Evolutionary conservation across 2,329 filamentous ascomycete species (phyloP).

Genomic region (Byssochlamys sp.): DNA sequence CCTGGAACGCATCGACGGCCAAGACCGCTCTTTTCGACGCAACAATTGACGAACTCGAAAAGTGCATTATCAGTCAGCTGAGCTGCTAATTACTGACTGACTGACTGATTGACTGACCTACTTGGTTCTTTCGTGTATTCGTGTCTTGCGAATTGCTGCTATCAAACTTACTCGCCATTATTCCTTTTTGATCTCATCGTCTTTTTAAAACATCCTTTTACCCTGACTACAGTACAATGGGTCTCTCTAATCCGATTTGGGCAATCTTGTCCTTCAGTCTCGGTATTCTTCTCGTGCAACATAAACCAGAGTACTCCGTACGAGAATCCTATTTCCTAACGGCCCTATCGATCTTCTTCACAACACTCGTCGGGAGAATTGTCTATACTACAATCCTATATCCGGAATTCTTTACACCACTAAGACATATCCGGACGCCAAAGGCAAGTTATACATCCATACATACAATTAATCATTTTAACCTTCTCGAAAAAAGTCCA

Average conservation of each 20-base stretch:
- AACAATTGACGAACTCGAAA: not conserved
- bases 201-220: too few relatives aligned
- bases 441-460: conserved; percentile 27
- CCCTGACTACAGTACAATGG: not conserved
- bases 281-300: conserved; percentile 5
- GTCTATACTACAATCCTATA: conserved; percentile 42
- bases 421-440: conserved; percentile 48
- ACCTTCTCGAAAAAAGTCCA: too few relatives aligned
- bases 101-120: too few relatives aligned
- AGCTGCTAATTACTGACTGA: not conserved
- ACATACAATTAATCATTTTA: not conserved
- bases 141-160: not conserved
- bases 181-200: not conserved
- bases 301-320: conserved; percentile 20
- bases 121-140: not conserved
- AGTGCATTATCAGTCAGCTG: not conserved
- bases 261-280: not conserved
- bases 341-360: conserved; percentile 11
- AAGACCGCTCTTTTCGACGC: not conserved
- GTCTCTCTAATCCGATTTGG: not conserved
- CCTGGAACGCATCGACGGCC: not conserved
- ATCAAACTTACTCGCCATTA: not conserved
- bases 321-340: conserved; percentile 19
- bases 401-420: conserved; percentile 48
- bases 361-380: conserved; percentile 14